A percentile compares a stretch with the other conserved stretches of the same genome.
phyloP scores from a whole-genome alignment of 257 asterid species.

The Salvia rosmarinus region DNA sequence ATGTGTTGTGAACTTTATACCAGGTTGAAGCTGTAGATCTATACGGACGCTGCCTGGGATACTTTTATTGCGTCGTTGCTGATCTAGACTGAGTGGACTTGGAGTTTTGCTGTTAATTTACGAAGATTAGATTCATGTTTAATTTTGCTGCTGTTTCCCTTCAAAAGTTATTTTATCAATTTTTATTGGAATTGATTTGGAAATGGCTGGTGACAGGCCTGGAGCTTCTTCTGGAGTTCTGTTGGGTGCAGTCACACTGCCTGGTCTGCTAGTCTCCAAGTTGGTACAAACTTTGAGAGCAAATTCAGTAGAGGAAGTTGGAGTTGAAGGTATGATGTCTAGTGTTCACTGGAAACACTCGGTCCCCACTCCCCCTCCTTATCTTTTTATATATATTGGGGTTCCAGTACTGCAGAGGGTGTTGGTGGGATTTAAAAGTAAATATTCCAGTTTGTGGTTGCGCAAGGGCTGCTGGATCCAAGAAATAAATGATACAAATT shows the following conservation, averaged over 20 bases:
- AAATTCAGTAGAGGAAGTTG: constrained; percentile 45
- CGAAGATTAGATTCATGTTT: neutral
- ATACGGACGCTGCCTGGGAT: neutral
- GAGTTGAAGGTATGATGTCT: constrained; percentile 51
- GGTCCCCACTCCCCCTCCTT: neutral
- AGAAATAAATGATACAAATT: neutral
- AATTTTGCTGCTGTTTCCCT: neutral
- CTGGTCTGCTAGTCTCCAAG: constrained; percentile 76
- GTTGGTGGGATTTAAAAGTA: neutral
- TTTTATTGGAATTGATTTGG: constrained; percentile 15
- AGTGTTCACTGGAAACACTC: constrained; percentile 8
- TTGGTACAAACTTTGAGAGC: constrained; percentile 73
- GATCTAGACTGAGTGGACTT: constrained; percentile 9
- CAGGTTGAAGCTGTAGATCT: constrained; percentile 2
- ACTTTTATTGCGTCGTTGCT: neutral
- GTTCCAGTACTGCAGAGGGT: neutral
- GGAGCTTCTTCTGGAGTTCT: constrained; percentile 90
- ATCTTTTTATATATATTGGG: constrained; percentile 8
- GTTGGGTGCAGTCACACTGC: constrained; percentile 84
- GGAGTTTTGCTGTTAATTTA: constrained; percentile 4
- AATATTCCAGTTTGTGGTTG: neutral
- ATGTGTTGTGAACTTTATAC: neutral
- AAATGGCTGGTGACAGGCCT: constrained; percentile 54
- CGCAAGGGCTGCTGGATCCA: neutral
- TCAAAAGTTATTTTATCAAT: neutral